These are phyloP conservation scores for Vitis hybrid DNA, from an alignment of 177 flowering plant genomes.

Conservation along the genomic window DNA sequence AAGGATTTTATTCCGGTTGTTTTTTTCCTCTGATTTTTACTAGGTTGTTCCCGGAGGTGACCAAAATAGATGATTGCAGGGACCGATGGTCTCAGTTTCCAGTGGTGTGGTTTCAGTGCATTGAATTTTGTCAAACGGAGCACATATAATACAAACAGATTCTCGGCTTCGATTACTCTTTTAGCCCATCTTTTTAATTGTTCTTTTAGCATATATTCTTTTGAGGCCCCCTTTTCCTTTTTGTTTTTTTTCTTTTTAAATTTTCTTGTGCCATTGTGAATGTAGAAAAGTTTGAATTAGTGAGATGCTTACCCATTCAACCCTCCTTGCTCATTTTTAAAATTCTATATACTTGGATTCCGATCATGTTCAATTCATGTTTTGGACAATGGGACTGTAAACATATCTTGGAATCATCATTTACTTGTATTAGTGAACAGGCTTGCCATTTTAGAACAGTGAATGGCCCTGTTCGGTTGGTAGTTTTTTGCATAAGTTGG, in stretches of 20 bases:
- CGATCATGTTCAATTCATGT: not conserved
- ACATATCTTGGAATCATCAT: too few species aligned
- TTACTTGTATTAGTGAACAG: too few species aligned
- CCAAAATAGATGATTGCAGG: conserved; percentile 22
- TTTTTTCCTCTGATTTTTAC: not conserved
- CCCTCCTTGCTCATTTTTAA: not conserved
- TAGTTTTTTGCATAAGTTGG: too few species aligned
- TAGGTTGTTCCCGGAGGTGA: conserved; percentile 16
- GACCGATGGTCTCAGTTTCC: conserved; percentile 18
- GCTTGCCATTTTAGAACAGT: too few species aligned
- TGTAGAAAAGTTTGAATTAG: conserved; percentile 16
- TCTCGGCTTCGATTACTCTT: not conserved
- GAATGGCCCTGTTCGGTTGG: too few species aligned
- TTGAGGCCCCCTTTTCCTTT: conserved; percentile 4
- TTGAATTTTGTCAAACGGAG: conserved; percentile 15
- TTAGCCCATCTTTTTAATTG: conserved; percentile 5
- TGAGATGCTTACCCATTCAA: not conserved
- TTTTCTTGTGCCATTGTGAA: conserved; percentile 20
- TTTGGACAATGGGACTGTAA: not conserved
- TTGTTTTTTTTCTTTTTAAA: not conserved
- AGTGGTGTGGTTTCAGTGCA: conserved; percentile 25
- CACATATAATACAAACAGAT: conserved; percentile 7
- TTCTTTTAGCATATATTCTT: conserved; percentile 16
- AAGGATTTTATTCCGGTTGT: too few species aligned
- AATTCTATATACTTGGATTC: conserved; percentile 1